Evolutionary conservation across 2,329 filamentous ascomycete species (phyloP).

Genomic region (Orbilia quercus): DNA sequence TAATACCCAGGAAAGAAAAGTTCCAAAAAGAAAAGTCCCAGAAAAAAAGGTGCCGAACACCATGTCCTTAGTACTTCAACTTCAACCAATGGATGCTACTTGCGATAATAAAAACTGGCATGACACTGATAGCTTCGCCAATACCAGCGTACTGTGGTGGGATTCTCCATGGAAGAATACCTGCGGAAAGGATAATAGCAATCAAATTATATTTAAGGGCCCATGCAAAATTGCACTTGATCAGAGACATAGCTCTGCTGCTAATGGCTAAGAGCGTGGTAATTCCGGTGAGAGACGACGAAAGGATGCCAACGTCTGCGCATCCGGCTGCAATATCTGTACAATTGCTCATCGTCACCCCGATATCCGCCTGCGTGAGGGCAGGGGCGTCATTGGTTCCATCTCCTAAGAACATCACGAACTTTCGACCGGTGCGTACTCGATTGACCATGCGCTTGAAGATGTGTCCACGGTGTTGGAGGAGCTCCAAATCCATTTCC

Average conservation of each 20-base stretch:
- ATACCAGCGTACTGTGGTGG: conserved; percentile 74
- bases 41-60: not conserved
- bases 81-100: conserved; percentile 47
- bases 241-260: conserved; percentile 63
- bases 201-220: conserved; percentile 76
- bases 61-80: conserved; percentile 32
- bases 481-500: conserved; percentile 14
- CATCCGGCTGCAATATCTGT: conserved; percentile 75
- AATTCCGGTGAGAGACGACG: conserved; percentile 69
- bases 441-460: conserved; percentile 15
- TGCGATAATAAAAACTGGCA: conserved; percentile 74
- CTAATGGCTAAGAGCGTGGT: conserved; percentile 70
- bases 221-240: conserved; percentile 77
- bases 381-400: conserved; percentile 85
- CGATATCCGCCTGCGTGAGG: conserved; percentile 76
- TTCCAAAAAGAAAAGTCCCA: no score
- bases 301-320: conserved; percentile 76
- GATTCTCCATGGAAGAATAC: conserved; percentile 70
- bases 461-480: conserved; percentile 10
- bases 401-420: conserved; percentile 77
- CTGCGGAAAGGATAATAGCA: conserved; percentile 74
- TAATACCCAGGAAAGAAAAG: no score
- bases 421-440: conserved; percentile 61
- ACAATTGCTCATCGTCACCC: conserved; percentile 74
- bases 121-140: conserved; percentile 78